These are phyloP conservation scores for Aspergillus sp. DNA, from an alignment of 2,329 filamentous ascomycete species.

Conservation along the genomic window DNA sequence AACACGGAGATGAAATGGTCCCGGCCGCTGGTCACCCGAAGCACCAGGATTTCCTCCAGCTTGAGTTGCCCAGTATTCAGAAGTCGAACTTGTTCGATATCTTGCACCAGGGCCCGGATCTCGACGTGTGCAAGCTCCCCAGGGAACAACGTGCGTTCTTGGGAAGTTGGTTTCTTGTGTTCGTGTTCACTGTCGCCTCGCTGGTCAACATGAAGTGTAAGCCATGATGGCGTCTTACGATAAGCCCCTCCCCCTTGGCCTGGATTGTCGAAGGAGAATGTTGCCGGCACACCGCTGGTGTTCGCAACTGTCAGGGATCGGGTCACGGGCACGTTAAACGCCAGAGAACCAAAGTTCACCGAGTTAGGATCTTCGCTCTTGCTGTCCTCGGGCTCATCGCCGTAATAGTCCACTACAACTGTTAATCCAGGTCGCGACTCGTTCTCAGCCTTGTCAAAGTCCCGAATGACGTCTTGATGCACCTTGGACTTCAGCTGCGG, in stretches of 20 bases:
- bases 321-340: conserved; percentile 56
- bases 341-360: conserved; percentile 69
- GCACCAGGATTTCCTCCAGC: conserved; percentile 78
- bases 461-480: conserved; percentile 75
- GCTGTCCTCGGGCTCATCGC: conserved; percentile 26
- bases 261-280: conserved; percentile 68
- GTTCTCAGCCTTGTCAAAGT: conserved; percentile 85
- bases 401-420: conserved; percentile 61
- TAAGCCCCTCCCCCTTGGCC: conserved; percentile 35
- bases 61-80: conserved; percentile 59
- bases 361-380: conserved; percentile 38
- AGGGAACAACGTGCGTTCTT: conserved; percentile 63
- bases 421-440: conserved; percentile 76
- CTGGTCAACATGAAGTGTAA: conserved; percentile 56
- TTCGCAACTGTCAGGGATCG: conserved; percentile 79
- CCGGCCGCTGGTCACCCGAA: conserved; percentile 71
- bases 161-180: conserved; percentile 20
- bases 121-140: conserved; percentile 70
- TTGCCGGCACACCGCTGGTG: conserved; percentile 73
- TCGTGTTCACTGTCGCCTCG: conserved; percentile 32
- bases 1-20: conserved; percentile 85
- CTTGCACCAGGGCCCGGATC: conserved; percentile 58
- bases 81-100: conserved; percentile 53
- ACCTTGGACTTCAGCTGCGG: conserved; percentile 75
- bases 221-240: conserved; percentile 52